Conservation (phyloP, 2,329 filamentous ascomycete genomes). For the Ophiostoma ips region DNA sequence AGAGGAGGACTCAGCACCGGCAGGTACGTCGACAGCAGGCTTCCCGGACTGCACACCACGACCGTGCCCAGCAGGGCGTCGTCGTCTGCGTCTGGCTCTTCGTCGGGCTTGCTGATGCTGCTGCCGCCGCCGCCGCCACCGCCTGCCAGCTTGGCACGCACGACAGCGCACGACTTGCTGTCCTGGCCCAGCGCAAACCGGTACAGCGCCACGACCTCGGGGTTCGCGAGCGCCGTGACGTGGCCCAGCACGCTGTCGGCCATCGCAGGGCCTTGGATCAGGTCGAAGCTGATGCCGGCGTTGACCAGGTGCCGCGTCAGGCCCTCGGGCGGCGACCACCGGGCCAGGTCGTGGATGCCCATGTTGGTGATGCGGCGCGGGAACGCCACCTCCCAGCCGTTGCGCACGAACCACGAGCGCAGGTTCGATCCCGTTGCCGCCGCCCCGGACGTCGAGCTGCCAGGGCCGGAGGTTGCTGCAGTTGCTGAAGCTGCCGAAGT, state of each 20-base stretch:
- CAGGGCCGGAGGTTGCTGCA: neutral
- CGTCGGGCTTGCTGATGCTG: neutral
- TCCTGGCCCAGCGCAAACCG: conserved; percentile 54
- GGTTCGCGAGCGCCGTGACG: conserved; percentile 58
- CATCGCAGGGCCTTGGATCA: conserved; percentile 69
- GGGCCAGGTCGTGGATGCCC: conserved; percentile 55
- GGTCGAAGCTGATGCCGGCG: conserved; percentile 64
- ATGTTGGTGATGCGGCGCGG: conserved; percentile 49
- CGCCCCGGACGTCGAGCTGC: neutral
- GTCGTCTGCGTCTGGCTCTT: conserved; percentile 40
- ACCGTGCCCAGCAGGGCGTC: conserved; percentile 64
- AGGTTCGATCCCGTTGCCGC: conserved; percentile 18
- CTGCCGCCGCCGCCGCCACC: neutral
- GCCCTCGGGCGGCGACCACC: conserved; percentile 64
- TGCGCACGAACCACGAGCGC: conserved; percentile 68
- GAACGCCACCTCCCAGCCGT: conserved; percentile 69
- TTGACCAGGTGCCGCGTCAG: conserved; percentile 59
- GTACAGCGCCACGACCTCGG: conserved; percentile 70
- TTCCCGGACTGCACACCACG: conserved; percentile 61
- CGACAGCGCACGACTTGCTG: conserved; percentile 57
- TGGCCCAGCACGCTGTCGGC: conserved; percentile 60
- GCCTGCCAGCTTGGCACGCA: conserved; percentile 50
- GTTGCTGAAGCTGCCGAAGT: neutral
- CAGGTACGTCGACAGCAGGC: conserved; percentile 53
- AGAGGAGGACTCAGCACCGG: conserved; percentile 47